Conservation (phyloP, 2,329 filamentous ascomycete species). For the Cercospora sp. region DNA sequence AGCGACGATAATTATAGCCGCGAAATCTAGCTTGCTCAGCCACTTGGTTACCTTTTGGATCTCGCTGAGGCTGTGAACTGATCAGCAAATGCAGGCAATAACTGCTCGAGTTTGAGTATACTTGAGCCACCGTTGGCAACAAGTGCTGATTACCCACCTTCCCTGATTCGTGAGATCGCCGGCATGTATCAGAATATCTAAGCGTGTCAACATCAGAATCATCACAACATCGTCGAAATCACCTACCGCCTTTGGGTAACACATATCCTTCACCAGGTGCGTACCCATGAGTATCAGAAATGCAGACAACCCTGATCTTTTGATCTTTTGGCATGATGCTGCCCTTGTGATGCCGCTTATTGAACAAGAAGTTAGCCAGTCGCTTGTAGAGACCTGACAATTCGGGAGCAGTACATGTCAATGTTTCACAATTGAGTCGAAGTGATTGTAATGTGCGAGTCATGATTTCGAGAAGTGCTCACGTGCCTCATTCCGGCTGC, state of each 20-base stretch:
- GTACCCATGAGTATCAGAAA: constrained; percentile 61
- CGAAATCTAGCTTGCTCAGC: constrained; percentile 67
- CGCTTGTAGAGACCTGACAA: too few relatives aligned
- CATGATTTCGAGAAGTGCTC: not conserved
- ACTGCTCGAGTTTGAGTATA: too few relatives aligned
- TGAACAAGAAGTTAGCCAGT: too few relatives aligned
- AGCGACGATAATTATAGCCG: constrained; percentile 71
- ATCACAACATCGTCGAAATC: not conserved
- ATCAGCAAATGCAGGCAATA: not conserved
- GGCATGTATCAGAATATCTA: constrained; percentile 73
- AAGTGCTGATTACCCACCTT: constrained; percentile 32
- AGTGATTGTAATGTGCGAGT: not conserved
- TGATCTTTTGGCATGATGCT: constrained; percentile 10
- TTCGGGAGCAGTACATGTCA: not conserved
- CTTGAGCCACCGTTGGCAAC: too few relatives aligned
- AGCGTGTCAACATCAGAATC: not conserved
- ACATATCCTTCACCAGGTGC: constrained; percentile 9
- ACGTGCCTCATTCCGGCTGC: not conserved
- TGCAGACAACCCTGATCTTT: constrained; percentile 68
- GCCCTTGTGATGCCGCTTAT: not conserved
- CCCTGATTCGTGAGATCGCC: constrained; percentile 77
- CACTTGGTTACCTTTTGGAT: constrained; percentile 64
- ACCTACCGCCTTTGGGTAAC: constrained; percentile 12
- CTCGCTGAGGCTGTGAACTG: constrained; percentile 43
- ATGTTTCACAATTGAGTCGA: not conserved